Evolutionary conservation across 75 land plant genomes (phyloP).

Genomic region (Sequoia sempervirens): DNA sequence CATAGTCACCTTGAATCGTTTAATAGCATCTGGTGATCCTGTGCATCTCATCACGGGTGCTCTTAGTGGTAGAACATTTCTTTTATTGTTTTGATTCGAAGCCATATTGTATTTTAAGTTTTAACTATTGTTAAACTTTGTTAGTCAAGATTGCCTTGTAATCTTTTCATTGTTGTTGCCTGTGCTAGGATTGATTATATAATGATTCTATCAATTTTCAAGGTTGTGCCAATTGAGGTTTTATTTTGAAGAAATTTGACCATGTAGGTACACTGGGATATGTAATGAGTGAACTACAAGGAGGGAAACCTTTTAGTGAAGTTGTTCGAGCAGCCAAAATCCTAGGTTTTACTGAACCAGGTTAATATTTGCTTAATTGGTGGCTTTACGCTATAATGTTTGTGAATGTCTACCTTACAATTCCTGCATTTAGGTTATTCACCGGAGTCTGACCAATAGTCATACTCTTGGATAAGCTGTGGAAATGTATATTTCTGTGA

Average conservation of each 20-base stretch:
- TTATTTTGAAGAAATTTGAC: neutral
- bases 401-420: neutral
- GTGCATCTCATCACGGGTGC: slow-evolving; percentile 56
- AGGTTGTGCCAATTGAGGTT: neutral
- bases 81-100: neutral
- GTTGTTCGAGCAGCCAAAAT: slow-evolving; percentile 64
- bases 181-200: neutral
- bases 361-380: slow-evolving; percentile 16
- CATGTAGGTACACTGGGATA: slow-evolving; percentile 76
- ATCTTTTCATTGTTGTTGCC: neutral
- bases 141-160: neutral
- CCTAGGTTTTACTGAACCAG: slow-evolving; percentile 90
- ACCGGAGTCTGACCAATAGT: neutral
- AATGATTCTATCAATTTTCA: neutral
- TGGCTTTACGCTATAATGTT: neutral
- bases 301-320: slow-evolving; percentile 65
- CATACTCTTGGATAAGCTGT: neutral
- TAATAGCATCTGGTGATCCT: slow-evolving; percentile 65
- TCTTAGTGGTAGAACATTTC: slow-evolving; percentile 53
- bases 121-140: neutral
- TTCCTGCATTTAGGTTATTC: neutral
- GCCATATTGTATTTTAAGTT: neutral
- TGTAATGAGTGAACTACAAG: slow-evolving; percentile 78
- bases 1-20: slow-evolving; percentile 48
- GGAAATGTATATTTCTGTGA: neutral